Evolutionary conservation across 371 early-diverging fungal genomes (phyloP).

Genomic region (Lichtheimia ornata): DNA sequence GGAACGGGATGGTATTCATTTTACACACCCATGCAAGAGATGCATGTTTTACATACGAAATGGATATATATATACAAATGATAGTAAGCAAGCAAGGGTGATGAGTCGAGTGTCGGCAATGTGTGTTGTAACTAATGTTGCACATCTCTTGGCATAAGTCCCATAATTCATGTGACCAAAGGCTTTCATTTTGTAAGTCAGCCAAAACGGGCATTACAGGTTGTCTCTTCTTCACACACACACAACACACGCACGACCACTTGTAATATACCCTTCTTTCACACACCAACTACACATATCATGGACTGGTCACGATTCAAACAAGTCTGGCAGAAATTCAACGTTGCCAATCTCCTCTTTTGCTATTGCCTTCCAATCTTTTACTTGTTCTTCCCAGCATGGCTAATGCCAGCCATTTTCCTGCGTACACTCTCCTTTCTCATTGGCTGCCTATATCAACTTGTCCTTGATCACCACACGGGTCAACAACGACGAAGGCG

Average conservation of each 20-base stretch:
- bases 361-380: conserved; percentile 51
- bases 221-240: neutral
- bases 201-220: too few species aligned
- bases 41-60: too few species aligned
- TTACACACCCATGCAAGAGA: too few species aligned
- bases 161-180: too few species aligned
- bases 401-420: conserved; percentile 51
- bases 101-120: too few species aligned
- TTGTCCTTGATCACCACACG: conserved; percentile 32
- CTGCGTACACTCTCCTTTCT: conserved; percentile 41
- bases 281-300: conserved; percentile 8
- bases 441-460: conserved; percentile 34
- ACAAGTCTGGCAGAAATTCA: conserved; percentile 35
- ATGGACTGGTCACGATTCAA: conserved; percentile 2
- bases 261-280: too few species aligned
- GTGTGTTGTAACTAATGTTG: too few species aligned
- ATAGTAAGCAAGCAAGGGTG: too few species aligned
- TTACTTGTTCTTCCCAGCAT: conserved; percentile 48
- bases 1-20: too few species aligned
- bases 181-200: too few species aligned
- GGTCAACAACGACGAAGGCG: conserved; percentile 9
- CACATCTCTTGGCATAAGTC: too few species aligned
- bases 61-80: too few species aligned
- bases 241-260: neutral
- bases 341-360: conserved; percentile 46